Evolutionary conservation across 1,284 basidiomycete genomes (phyloP).

Genomic region (Caloboletus inedulis): DNA sequence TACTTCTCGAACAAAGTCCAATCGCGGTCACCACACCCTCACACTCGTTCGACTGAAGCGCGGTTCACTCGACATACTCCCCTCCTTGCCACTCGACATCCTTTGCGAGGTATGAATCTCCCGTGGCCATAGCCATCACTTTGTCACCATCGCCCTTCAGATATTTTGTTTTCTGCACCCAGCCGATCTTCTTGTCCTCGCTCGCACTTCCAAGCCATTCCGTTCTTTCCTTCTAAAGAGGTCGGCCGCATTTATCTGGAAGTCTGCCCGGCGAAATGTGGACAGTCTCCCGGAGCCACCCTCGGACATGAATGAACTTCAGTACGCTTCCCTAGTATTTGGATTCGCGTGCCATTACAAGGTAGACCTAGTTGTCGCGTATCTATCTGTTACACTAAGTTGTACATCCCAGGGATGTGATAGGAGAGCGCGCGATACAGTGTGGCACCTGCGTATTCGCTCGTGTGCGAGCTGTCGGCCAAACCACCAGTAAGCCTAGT

Average conservation of each 20-base stretch:
- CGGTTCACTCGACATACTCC: constrained; percentile 24
- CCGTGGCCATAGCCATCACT: background rate
- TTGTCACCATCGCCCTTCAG: constrained; percentile 12
- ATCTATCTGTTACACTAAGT: constrained; percentile 3
- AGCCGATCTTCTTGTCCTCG: constrained; percentile 30
- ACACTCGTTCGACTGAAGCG: constrained; percentile 14
- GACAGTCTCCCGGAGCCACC: constrained; percentile 31
- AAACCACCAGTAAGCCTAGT: constrained; percentile 26
- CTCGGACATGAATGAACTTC: constrained; percentile 30
- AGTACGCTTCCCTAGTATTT: constrained; percentile 36
- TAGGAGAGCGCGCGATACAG: constrained; percentile 26
- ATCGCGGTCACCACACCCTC: background rate
- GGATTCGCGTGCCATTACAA: constrained; percentile 28
- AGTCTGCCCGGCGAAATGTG: constrained; percentile 26
- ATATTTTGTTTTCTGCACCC: constrained; percentile 30
- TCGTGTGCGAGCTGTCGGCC: constrained; percentile 26
- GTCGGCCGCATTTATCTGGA: constrained; percentile 28
- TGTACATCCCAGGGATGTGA: constrained; percentile 23
- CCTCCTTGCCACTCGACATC: constrained; percentile 25
- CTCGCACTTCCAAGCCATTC: constrained; percentile 30
- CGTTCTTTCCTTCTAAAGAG: constrained; percentile 28
- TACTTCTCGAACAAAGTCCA: background rate
- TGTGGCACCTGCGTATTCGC: constrained; percentile 33
- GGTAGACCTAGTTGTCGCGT: constrained; percentile 6
- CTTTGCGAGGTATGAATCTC: constrained; percentile 21